Percentiles rank a stretch among this genome's conserved stretches.
phyloP scores from a whole-genome alignment of 2,329 filamentous ascomycete species.

The Alternaria solani region DNA sequence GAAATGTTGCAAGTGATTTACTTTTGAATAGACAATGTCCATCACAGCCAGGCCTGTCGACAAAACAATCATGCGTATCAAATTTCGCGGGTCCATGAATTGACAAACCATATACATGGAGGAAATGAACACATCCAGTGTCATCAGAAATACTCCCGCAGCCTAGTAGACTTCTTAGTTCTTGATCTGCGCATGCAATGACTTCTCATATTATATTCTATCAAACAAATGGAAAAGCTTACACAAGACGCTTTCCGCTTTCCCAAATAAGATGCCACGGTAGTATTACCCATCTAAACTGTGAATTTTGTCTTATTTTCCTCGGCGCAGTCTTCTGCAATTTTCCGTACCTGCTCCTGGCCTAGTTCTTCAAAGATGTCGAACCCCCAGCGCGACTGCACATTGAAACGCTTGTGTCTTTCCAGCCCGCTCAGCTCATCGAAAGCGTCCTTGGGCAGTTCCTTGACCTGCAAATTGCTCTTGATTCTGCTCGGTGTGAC shows the following conservation, averaged over 20 bases:
- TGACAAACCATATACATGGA: background rate
- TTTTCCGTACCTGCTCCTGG: conserved; percentile 28
- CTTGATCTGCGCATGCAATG: background rate
- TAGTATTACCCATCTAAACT: background rate
- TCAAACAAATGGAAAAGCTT: too few species aligned
- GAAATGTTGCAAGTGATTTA: conserved; percentile 12
- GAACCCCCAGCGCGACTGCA: conserved; percentile 34
- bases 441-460: conserved; percentile 74
- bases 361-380: conserved; percentile 39
- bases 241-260: too few species aligned
- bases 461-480: conserved; percentile 73
- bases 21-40: conserved; percentile 33
- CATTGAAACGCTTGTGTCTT: conserved; percentile 37
- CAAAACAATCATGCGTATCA: conserved; percentile 41
- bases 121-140: background rate
- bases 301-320: conserved; percentile 34
- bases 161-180: background rate
- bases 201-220: too few species aligned
- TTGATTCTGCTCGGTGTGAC: conserved; percentile 76
- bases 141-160: background rate
- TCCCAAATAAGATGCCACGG: background rate
- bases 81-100: background rate
- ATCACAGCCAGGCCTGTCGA: conserved; percentile 46
- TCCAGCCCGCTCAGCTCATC: conserved; percentile 62
- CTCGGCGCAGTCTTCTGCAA: conserved; percentile 26